Base-by-base conservation (phyloP, 768 basidiomycete genomes). In the Leccinum sublutescens region DNA sequence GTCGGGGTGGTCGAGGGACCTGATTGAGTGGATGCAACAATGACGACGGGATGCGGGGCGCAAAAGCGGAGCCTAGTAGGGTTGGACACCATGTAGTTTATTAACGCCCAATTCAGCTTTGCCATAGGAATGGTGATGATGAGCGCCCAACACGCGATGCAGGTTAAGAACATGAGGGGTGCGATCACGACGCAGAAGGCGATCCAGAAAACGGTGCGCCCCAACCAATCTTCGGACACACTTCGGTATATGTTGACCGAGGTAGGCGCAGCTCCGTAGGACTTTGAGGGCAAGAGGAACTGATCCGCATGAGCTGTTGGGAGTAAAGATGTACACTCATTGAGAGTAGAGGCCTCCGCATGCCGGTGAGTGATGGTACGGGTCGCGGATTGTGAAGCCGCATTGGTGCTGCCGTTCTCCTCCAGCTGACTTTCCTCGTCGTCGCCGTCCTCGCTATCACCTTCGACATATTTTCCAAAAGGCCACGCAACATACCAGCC, bases 401-500 rank as follows among this genome's bases (percentile, higher is more conserved):
- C 63, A 27, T 54, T 61, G 11, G 59, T 61, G 14, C 69, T 61
- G 23, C 59, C 40, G 38, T 43, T 54, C 51, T 67, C 68, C 10
- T 67, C 68, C 38, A 54, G 62, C 10, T 68, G 77, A 15, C 69
- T 77, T 45, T 76, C 76, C 36, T 81, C 74, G 25, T 80, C 81
- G 9, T 72, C 78, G 10, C 68, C 68, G 4, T 78, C 72, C 38
- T 78, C 77, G 23, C 77, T 71, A 60, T 87, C 87, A 11, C 94
- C 93, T 73, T 98, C 95, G 51, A 99, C 93, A 71, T 98, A 99
- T 74, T 98, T 98, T 19, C 97, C 95, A 70, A 99, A 99, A 2
- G 97, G 97, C 97, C 97, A 98, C 21, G 85, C 84, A 55, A 98
- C 82, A 72, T 99, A 99, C 91, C 95, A 97, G 6, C 94, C 95